Percentiles rank a stretch among this genome's conserved stretches.
phyloP scores from a whole-genome alignment of 2,329 filamentous ascomycete species.

The Drechmeria coniospora region DNA sequence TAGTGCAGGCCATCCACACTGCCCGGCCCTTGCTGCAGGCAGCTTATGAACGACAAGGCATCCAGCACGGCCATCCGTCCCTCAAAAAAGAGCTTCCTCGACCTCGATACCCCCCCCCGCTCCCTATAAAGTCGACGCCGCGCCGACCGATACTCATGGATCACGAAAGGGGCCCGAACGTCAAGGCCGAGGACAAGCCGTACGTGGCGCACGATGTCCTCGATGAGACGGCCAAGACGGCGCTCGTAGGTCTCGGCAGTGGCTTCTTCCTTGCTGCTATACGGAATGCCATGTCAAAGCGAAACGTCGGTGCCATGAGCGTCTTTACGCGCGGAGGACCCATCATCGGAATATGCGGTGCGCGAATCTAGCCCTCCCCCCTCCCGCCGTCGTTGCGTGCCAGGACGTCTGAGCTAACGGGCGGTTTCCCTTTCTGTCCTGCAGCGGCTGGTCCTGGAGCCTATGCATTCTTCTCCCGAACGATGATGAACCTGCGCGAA shows the following conservation, averaged over 20 bases:
- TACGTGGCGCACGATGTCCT: conserved; percentile 68
- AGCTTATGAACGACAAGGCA: too few species aligned
- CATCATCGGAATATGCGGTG: conserved; percentile 42
- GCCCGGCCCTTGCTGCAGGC: too few species aligned
- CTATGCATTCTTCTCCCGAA: conserved; percentile 63
- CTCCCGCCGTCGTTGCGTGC: too few species aligned
- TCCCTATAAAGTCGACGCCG: too few species aligned
- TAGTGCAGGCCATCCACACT: too few species aligned
- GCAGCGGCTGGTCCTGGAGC: conserved; percentile 46
- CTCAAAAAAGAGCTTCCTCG: too few species aligned
- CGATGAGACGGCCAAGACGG: conserved; percentile 47
- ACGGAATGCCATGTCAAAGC: conserved; percentile 73
- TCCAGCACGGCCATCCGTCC: too few species aligned
- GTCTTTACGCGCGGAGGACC: conserved; percentile 67
- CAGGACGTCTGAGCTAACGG: conserved; percentile 10
- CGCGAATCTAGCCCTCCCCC: too few species aligned
- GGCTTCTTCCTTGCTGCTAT: conserved; percentile 63
- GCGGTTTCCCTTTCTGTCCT: too few species aligned
- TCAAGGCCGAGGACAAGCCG: conserved; percentile 11
- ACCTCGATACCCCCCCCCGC: too few species aligned
- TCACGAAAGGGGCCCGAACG: conserved; percentile 13
- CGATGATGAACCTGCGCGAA: conserved; percentile 70
- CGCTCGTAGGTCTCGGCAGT: conserved; percentile 46
- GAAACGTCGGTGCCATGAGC: conserved; percentile 67
- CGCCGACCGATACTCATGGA: too few species aligned